Base-by-base conservation (phyloP, 345 rosid species). In the Hibiscus syriacus region DNA sequence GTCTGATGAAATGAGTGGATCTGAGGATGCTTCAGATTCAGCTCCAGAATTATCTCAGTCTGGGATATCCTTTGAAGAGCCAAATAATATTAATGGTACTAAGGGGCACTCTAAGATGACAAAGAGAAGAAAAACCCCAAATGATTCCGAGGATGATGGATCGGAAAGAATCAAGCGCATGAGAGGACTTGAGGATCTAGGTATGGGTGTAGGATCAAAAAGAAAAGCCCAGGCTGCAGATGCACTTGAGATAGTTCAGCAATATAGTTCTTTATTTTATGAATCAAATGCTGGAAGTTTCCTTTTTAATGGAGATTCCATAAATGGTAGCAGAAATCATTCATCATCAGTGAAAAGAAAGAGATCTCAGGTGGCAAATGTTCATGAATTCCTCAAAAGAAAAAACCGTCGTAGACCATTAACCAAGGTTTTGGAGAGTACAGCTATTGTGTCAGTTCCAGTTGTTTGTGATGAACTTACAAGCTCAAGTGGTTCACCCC, bases 81-180 rank as follows among this genome's bases (percentile, higher is more conserved):
- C 87, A 34, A 83, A 78, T 71, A 79, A 71, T 64, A 36, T 41
- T 17, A 78, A 71, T 74, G 78, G 77, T 74, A 70, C 73, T 50
- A 89, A 83, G 80, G 79, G 72, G 76, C 88, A 77, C 59, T 45
- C 88, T 72, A 60, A 67, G 66, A 80, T 71, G 55, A 85, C 70
- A 66, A 85, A 79, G 84, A 87, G 96, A 73, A 90, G 96, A 79
- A 87, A 82, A 80, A 95, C 96, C n/a, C 96, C 97, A 12, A 95
- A 90, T 79, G 98, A 90, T 78, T 95, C 96, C 0, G 98, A 92
- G 82, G 99, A 90, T 78, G 99, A 94, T 84, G 99, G 99, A 71
- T 83, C 80, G 29, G 98, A 83, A 83, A 90, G 97, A 66, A 84
- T 72, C 70, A 88, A 90, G 88, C 89, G 99, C 5, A 95, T 95